Evolutionary conservation across 1,284 basidiomycete genomes (phyloP).

Genomic region (Vanrija sp.): DNA sequence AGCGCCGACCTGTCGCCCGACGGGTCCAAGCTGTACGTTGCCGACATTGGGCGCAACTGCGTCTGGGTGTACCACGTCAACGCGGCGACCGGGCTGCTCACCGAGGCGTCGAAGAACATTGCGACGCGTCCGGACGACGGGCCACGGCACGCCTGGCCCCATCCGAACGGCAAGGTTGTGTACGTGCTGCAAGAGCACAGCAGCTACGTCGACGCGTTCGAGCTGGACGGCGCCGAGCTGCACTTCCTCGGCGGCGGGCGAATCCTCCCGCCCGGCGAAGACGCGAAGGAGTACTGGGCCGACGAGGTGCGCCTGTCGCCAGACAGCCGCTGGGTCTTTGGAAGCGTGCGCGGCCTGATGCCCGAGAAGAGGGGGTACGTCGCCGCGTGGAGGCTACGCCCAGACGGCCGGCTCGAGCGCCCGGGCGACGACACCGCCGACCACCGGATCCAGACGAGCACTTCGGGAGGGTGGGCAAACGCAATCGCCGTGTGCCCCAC

Average conservation of each 20-base stretch:
- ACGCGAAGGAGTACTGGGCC: slow-evolving; percentile 31
- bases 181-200: slow-evolving; percentile 39
- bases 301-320: slow-evolving; percentile 47
- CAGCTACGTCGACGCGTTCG: slow-evolving; percentile 21
- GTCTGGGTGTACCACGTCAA: slow-evolving; percentile 47
- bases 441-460: slow-evolving; percentile 39
- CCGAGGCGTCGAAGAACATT: slow-evolving; percentile 39
- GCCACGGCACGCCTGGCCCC: slow-evolving; percentile 48
- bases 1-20: slow-evolving; percentile 37
- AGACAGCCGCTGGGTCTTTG: slow-evolving; percentile 36
- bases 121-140: slow-evolving; percentile 46
- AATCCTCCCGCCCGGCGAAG: slow-evolving; percentile 16
- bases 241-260: slow-evolving; percentile 18
- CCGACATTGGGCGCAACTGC: slow-evolving; percentile 48
- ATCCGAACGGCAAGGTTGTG: slow-evolving; percentile 44
- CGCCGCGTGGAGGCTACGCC: slow-evolving; percentile 37
- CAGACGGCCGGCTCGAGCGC: slow-evolving; percentile 13
- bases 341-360: slow-evolving; percentile 45
- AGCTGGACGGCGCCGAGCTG: slow-evolving; percentile 13
- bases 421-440: slow-evolving; percentile 1
- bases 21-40: slow-evolving; percentile 40
- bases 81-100: slow-evolving; percentile 25
- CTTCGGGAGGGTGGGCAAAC: slow-evolving; percentile 50
- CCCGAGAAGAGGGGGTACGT: slow-evolving; percentile 41
- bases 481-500: slow-evolving; percentile 45